Evolutionary conservation across 225 moss, liverwort and hornwort species (phyloP).

Genomic region (Pseudoscleropodium purum): DNA sequence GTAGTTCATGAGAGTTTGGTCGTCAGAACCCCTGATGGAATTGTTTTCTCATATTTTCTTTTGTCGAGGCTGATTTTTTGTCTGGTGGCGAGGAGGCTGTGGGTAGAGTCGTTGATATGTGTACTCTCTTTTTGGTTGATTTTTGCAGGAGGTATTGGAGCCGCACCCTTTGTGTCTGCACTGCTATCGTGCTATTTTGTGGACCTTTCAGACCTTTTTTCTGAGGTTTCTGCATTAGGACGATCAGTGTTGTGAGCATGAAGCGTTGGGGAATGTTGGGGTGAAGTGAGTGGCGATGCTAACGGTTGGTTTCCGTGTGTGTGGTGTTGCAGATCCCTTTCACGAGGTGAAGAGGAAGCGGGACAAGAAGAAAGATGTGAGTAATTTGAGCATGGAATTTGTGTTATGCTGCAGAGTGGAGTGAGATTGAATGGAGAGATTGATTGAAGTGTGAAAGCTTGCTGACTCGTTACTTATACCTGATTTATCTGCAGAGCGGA

Average conservation of each 20-base stretch:
- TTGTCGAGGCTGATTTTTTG: neutral
- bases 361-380: constrained; percentile 76
- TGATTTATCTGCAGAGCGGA: neutral
- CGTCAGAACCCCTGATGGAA: neutral
- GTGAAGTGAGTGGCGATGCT: neutral
- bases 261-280: neutral
- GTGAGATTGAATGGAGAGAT: neutral
- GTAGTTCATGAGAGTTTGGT: neutral
- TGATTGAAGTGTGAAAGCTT: neutral
- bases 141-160: constrained; percentile 52
- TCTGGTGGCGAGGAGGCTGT: neutral
- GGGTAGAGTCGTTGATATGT: constrained; percentile 13
- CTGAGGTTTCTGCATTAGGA: neutral
- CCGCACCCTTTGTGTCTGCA: constrained; percentile 10
- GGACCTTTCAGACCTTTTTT: neutral
- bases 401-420: too few relatives aligned
- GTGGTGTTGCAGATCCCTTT: constrained; percentile 50
- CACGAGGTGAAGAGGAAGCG: constrained; percentile 78
- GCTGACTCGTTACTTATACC: neutral
- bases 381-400: neutral
- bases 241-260: neutral
- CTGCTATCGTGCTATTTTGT: constrained; percentile 1
- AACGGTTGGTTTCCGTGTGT: neutral
- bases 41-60: neutral
- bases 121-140: constrained; percentile 12